Evolutionary conservation across 2,329 filamentous ascomycete species (phyloP), one percentile per base, ranked within the genome.

Genomic region (Sarocladiaceae sp.): DNA sequence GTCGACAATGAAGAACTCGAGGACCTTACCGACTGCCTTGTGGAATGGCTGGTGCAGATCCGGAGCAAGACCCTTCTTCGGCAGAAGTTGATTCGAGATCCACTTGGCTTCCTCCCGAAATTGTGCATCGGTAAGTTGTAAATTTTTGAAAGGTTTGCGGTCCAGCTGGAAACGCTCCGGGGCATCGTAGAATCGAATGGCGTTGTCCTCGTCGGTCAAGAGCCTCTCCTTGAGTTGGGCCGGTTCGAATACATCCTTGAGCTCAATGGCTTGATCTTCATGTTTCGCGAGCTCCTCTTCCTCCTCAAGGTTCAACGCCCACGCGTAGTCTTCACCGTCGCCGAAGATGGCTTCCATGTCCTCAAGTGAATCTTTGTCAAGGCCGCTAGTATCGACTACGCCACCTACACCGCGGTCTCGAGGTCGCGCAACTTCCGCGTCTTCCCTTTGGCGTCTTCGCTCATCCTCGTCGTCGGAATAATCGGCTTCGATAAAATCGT

Each of bases 181-280:
- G 53, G 95, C 84, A 60, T 98, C 93, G 16, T 79, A 82, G 58
- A 83, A 80, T 40, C 93, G 87, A 52, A 98, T 96, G 47, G 81
- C 70, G 61, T 97, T 95, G 62, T 98, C 93, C 51, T 90, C 89
- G 47, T 97, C 93, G 7, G 93, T 98, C 54, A 98, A 78, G 62
- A 97, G 85, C 66, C 88, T 91, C 66, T 98, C 93, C 46, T 85
- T 83, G 31, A 98, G 77, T 62, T 98, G 89, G 3, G 90, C 95
- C 1, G 93, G 93, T 65, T 98, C 93, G 57, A 98, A 98, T 42
- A 98, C 91, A 60, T 98, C 91, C 68, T 97, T 96, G 50, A 98
- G 78, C 64, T 96, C 88, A 33, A 97, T 80, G 34, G 83, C 83
- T 56, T 90, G 86, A 52, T 94, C 87, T 49, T 88, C 85, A 48